Percentiles rank a stretch among this genome's conserved stretches.
Evolutionary conservation across 2,329 filamentous ascomycete genomes (phyloP).

Genomic region (Fusarium phyllophilum): DNA sequence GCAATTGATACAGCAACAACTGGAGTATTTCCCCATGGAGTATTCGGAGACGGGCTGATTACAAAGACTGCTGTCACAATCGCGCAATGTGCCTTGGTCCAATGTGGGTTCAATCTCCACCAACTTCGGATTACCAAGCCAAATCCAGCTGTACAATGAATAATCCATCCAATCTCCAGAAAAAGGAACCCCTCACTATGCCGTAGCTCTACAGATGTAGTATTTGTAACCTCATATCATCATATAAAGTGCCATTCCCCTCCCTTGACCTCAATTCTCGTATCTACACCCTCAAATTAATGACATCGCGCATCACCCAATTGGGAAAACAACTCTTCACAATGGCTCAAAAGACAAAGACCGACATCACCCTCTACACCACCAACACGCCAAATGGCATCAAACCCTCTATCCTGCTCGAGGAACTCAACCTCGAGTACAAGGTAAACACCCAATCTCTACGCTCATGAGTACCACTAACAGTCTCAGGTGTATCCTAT

Average conservation of each 20-base stretch:
- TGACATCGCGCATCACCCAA: conserved; percentile 43
- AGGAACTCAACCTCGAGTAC: conserved; percentile 87
- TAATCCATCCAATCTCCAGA: conserved; percentile 21
- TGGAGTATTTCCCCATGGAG: neutral
- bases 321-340: conserved; percentile 43
- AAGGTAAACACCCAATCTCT: conserved; percentile 57
- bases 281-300: conserved; percentile 1
- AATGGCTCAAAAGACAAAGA: conserved; percentile 49
- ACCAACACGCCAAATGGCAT: conserved; percentile 87
- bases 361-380: conserved; percentile 85
- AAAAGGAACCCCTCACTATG: conserved; percentile 8
- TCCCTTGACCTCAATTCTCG: neutral
- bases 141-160: conserved; percentile 9
- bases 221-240: neutral
- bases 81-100: conserved; percentile 16
- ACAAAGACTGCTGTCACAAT: conserved; percentile 17
- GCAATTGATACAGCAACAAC: neutral
- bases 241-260: conserved; percentile 15
- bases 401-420: conserved; percentile 87
- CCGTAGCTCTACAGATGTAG: neutral
- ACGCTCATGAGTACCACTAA: neutral
- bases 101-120: conserved; percentile 11
- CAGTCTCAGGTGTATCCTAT: conserved; percentile 64
- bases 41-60: conserved; percentile 20
- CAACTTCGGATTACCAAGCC: conserved; percentile 23